Percentiles rank a stretch among this genome's conserved stretches.
Evolutionary conservation across 495 filamentous ascomycete species (phyloP).

Genomic region (Tuber brumale): DNA sequence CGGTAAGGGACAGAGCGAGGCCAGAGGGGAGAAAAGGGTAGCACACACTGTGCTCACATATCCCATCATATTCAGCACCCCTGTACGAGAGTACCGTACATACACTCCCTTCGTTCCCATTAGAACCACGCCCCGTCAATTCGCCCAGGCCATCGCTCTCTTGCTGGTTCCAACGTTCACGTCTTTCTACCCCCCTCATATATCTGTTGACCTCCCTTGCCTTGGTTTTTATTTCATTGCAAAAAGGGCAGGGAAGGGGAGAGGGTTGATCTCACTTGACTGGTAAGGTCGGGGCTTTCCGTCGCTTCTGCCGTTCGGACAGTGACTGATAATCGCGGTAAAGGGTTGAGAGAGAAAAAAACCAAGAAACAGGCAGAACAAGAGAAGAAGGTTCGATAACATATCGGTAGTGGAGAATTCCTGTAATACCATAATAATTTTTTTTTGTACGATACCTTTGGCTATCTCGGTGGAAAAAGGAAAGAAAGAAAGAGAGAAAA

Average conservation of each 20-base stretch:
- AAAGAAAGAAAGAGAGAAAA: background rate
- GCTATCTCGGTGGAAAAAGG: background rate
- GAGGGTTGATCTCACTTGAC: background rate
- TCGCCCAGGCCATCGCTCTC: background rate
- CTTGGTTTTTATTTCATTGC: background rate
- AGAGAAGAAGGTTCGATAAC: background rate
- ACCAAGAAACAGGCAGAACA: background rate
- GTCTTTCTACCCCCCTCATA: background rate
- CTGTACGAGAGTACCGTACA: no score
- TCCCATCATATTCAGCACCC: background rate
- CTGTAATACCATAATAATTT: background rate
- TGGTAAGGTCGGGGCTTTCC: background rate
- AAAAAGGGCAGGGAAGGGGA: background rate
- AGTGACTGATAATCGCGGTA: background rate
- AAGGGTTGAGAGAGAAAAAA: background rate
- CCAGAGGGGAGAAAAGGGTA: background rate
- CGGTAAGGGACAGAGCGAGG: background rate
- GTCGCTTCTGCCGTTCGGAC: background rate
- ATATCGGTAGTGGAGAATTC: background rate
- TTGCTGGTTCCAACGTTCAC: background rate
- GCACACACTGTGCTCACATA: background rate
- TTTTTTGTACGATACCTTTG: constrained; percentile 1
- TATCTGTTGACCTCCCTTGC: background rate
- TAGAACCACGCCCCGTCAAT: background rate
- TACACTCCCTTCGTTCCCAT: background rate